These are phyloP conservation scores for Yamadazyma pseudoaaseri DNA, from an alignment of 1,139 yeast species.

Conservation along the genomic window DNA sequence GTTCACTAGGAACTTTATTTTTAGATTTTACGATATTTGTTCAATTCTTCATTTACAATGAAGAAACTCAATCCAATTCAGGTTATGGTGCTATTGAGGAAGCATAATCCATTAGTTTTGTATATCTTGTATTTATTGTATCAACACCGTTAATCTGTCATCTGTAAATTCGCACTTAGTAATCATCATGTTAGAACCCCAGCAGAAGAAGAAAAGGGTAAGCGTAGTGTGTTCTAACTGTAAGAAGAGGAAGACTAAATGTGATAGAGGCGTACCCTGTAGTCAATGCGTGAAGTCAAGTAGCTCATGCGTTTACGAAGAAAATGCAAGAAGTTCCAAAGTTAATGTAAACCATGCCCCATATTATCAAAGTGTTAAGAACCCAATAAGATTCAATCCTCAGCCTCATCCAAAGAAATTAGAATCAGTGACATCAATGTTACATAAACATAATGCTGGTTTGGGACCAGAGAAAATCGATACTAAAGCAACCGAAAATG, in stretches of 20 bases:
- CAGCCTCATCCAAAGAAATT: not conserved
- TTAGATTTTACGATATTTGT: constrained; percentile 82
- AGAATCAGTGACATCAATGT: not conserved
- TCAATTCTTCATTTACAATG: constrained; percentile 82
- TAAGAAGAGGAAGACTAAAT: constrained; percentile 33
- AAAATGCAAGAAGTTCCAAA: constrained; percentile 10
- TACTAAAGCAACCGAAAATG: constrained; percentile 9
- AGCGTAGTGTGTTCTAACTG: constrained; percentile 39
- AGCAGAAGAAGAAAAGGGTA: constrained; percentile 27
- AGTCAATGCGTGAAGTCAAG: constrained; percentile 29
- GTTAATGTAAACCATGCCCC: constrained; percentile 9
- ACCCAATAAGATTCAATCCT: constrained; percentile 17
- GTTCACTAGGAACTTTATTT: constrained; percentile 82
- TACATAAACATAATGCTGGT: no score
- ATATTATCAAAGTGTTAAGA: constrained; percentile 25
- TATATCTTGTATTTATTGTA: not conserved
- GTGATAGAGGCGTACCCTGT: constrained; percentile 39
- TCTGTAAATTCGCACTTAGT: not conserved
- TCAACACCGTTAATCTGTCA: not conserved
- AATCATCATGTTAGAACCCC: constrained; percentile 4
- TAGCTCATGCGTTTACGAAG: constrained; percentile 27
- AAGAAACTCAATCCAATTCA: constrained; percentile 13
- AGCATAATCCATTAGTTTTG: not conserved
- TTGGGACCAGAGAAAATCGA: not conserved
- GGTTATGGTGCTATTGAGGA: constrained; percentile 8